These are phyloP conservation scores for Leccinum variicolor DNA, from an alignment of 768 basidiomycete species.

Conservation along the genomic window DNA sequence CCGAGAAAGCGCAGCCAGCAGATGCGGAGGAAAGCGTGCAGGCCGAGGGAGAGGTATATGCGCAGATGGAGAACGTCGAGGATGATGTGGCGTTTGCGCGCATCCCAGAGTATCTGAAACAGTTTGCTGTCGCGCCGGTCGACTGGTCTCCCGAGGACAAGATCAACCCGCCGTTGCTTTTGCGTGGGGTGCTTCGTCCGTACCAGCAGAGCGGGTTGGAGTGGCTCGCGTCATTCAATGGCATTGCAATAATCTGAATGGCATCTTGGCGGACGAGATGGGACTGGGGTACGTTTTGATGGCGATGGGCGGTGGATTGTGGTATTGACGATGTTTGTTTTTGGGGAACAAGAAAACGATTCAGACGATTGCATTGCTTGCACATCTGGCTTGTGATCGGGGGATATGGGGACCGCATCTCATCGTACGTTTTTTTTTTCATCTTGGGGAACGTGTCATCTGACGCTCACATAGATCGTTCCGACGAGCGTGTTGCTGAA, in stretches of 20 bases:
- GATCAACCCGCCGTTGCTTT: conserved; percentile 64
- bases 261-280: conserved; percentile 92
- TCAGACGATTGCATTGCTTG: conserved; percentile 91
- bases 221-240: conserved; percentile 91
- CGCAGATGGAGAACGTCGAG: conserved; percentile 38
- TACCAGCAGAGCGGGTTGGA: conserved; percentile 94
- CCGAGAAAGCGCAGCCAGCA: background rate
- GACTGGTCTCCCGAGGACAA: conserved; percentile 60
- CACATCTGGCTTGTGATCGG: conserved; percentile 86
- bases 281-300: conserved; percentile 71
- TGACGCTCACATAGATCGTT: conserved; percentile 52
- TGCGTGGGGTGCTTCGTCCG: conserved; percentile 85
- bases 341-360: conserved; percentile 73
- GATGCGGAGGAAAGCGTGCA: background rate
- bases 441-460: background rate
- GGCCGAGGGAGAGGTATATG: conserved; percentile 1
- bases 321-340: background rate
- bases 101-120: conserved; percentile 55
- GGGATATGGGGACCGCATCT: conserved; percentile 94
- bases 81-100: conserved; percentile 34
- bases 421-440: conserved; percentile 55
- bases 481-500: conserved; percentile 93
- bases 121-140: conserved; percentile 69
- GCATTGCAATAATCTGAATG: conserved; percentile 76
- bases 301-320: background rate